Conservation (phyloP, 2,329 filamentous ascomycete species). For the Fusarium annulatum region DNA sequence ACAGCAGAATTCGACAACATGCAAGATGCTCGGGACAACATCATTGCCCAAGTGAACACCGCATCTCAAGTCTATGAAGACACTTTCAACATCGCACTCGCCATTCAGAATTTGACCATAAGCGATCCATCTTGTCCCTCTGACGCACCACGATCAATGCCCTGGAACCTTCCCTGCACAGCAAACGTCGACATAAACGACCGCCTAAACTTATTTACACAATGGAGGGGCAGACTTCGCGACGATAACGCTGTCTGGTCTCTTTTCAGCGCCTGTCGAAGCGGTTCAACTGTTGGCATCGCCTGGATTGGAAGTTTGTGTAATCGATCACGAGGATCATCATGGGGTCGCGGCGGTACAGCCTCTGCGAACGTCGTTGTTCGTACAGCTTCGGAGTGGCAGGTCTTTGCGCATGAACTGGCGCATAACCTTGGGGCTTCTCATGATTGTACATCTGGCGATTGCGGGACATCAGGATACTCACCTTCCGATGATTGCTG, state of each 20-base stretch:
- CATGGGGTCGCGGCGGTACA: conserved; percentile 73
- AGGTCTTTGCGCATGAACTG: conserved; percentile 88
- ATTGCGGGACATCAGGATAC: conserved; percentile 2
- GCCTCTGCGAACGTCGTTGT: conserved; percentile 85
- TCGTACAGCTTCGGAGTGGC: conserved; percentile 82
- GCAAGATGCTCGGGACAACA: conserved; percentile 71
- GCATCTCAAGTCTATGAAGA: conserved; percentile 85
- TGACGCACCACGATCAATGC: conserved; percentile 60
- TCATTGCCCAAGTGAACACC: conserved; percentile 84
- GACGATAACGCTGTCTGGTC: conserved; percentile 90
- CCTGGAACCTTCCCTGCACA: conserved; percentile 82
- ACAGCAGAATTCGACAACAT: conserved; percentile 73
- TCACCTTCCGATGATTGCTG: conserved; percentile 64
- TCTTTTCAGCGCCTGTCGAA: conserved; percentile 78
- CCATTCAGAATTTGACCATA: conserved; percentile 81
- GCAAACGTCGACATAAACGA: conserved; percentile 70
- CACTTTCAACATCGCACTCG: conserved; percentile 89
- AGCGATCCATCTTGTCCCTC: conserved; percentile 76
- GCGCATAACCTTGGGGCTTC: conserved; percentile 65
- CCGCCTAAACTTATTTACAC: conserved; percentile 83
- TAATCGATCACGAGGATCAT: conserved; percentile 56
- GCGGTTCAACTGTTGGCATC: conserved; percentile 81
- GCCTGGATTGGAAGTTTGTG: conserved; percentile 90
- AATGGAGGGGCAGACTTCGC: conserved; percentile 76
- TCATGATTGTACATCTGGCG: conserved; percentile 29